Percentiles rank a stretch among this genome's conserved stretches.
These are phyloP conservation scores for Pisolithus orientalis DNA, from an alignment of 768 basidiomycete species.

Conservation along the genomic window DNA sequence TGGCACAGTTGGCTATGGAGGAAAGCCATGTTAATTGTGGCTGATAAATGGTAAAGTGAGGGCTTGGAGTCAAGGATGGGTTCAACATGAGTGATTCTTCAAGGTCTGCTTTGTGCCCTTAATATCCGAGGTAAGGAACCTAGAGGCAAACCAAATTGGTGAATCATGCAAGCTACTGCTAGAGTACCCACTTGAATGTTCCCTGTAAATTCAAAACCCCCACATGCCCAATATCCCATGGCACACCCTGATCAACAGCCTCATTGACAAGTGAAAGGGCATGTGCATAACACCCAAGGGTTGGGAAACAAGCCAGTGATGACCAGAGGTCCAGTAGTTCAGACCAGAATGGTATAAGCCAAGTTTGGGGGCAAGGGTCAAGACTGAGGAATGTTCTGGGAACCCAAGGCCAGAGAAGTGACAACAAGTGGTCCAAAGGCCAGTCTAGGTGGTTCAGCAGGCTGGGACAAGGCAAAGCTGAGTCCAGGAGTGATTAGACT, in stretches of 20 bases:
- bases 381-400: too few species aligned
- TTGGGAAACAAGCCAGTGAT: too few species aligned
- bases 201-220: conserved; percentile 90
- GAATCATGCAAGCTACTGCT: background rate
- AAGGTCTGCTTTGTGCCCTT: conserved; percentile 79
- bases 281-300: conserved; percentile 53
- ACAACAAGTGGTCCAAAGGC: too few species aligned
- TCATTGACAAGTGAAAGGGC: conserved; percentile 77
- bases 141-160: conserved; percentile 20
- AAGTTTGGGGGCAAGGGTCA: too few species aligned
- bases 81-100: conserved; percentile 64
- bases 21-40: conserved; percentile 87
- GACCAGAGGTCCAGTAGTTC: too few species aligned
- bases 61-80: conserved; percentile 73
- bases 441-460: too few species aligned
- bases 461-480: too few species aligned
- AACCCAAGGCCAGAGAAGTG: too few species aligned
- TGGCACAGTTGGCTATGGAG: conserved; percentile 81
- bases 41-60: conserved; percentile 96
- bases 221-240: conserved; percentile 66
- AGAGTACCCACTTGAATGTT: conserved; percentile 80
- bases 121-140: conserved; percentile 86
- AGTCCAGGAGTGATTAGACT: too few species aligned
- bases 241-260: conserved; percentile 81
- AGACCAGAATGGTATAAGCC: too few species aligned